Evolutionary conservation across 257 asterid species (phyloP).

Genomic region (Misopates orontium): DNA sequence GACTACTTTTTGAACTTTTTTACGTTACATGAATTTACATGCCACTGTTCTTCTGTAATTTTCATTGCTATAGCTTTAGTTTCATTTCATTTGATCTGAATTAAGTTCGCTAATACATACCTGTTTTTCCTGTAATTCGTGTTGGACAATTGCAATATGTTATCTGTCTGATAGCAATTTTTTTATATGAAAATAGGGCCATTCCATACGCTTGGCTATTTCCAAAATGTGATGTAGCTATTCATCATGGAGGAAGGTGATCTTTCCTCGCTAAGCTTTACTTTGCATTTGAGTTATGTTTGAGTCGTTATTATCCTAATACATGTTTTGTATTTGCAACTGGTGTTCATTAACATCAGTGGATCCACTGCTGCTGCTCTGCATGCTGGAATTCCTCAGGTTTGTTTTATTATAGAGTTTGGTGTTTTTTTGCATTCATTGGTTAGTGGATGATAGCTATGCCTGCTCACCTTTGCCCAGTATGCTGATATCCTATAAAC

Average conservation of each 20-base stretch:
- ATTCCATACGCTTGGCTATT: conserved; percentile 85
- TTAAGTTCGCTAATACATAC: not conserved
- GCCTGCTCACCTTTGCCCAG: not conserved
- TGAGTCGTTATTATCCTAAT: conserved; percentile 17
- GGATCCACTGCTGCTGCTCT: conserved; percentile 96
- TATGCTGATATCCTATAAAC: conserved; percentile 15
- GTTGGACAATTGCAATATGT: conserved; percentile 14
- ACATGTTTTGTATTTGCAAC: conserved; percentile 18
- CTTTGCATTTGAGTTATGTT: not conserved
- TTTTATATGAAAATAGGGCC: conserved; percentile 46
- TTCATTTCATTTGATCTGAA: not conserved
- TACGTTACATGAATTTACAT: too few species aligned
- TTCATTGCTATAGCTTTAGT: conserved; percentile 18
- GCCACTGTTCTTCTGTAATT: not conserved
- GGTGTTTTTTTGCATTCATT: conserved; percentile 7
- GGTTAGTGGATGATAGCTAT: conserved; percentile 2
- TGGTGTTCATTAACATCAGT: conserved; percentile 42
- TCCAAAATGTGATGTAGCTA: conserved; percentile 82
- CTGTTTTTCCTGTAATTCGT: conserved; percentile 10
- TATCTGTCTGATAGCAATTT: conserved; percentile 23
- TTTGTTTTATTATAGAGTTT: conserved; percentile 34
- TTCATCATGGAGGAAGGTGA: conserved; percentile 98
- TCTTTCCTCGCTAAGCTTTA: conserved; percentile 25
- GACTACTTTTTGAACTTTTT: too few species aligned
- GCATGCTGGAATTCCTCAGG: conserved; percentile 93